phyloP scores from a whole-genome alignment of 2,329 filamentous ascomycete genomes.

The Rhynchosporium agropyri region DNA sequence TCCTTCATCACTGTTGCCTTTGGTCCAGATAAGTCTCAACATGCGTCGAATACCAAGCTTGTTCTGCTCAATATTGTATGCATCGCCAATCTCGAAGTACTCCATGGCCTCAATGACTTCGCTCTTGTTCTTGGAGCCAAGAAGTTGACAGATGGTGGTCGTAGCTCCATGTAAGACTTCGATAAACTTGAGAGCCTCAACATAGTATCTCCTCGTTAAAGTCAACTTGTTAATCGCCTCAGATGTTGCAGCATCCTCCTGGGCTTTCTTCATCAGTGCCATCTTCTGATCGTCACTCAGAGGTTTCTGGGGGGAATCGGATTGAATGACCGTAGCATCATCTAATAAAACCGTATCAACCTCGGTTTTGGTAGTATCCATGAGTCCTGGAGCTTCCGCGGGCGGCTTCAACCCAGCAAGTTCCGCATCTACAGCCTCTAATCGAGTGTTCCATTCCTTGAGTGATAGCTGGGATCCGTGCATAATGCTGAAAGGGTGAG shows the following conservation, averaged over 20 bases:
- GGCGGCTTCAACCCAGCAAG: conserved; percentile 81
- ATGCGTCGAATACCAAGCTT: conserved; percentile 91
- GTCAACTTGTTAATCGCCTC: conserved; percentile 88
- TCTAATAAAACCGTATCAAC: conserved; percentile 80
- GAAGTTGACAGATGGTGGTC: conserved; percentile 77
- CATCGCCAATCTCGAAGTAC: conserved; percentile 93
- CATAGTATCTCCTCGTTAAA: conserved; percentile 85
- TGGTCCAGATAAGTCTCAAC: conserved; percentile 98
- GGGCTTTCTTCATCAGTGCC: conserved; percentile 74
- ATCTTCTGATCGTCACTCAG: conserved; percentile 81
- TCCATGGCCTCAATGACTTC: conserved; percentile 99
- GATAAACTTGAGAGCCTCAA: conserved; percentile 92
- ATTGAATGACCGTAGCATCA: conserved; percentile 80
- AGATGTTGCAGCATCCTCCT: conserved; percentile 84
- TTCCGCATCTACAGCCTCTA: conserved; percentile 82
- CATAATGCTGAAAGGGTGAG: conserved; percentile 90
- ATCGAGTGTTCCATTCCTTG: conserved; percentile 81
- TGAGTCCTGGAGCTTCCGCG: conserved; percentile 70
- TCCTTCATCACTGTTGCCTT: conserved; percentile 98
- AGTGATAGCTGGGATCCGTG: conserved; percentile 84
- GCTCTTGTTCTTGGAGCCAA: conserved; percentile 95
- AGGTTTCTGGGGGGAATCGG: conserved; percentile 65
- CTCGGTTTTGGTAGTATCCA: conserved; percentile 58
- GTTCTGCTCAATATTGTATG: conserved; percentile 93
- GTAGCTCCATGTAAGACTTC: conserved; percentile 86